Evolutionary conservation across 805 yeast species (phyloP), one percentile per base, ranked within the genome.

Genomic region (Metschnikowia cubensis): DNA sequence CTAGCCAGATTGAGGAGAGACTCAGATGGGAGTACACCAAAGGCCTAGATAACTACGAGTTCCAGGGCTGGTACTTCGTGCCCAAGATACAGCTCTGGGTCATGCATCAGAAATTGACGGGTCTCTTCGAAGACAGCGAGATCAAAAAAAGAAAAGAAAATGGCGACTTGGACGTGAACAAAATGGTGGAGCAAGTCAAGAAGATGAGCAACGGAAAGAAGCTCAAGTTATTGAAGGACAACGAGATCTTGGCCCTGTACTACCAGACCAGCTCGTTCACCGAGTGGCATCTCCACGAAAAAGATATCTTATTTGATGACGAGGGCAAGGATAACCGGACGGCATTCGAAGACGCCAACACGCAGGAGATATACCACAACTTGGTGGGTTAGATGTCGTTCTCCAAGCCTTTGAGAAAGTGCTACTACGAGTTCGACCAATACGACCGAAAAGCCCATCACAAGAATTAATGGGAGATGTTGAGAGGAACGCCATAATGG

Each of bases 131-230:
- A 1, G 50, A 47, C 18, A 35, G 22, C 13, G 50, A 50, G 15
- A 44, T 40, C 34, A 31, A n/a, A 2, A 21, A n/a, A n/a, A n/a
- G n/a, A n/a, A n/a, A 45, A 13, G 50, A 46, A 6, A 20, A 35
- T 13, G 39, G 43, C 2, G 11, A 45, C 3, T 35, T 35, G n/a
- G 49, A 52, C 29, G 22, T 45, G 25, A 56, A 57, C n/a, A 57
- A 50, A 29, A 37, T 63, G 41, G 47, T 58, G 34, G 41, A 20
- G 13, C 45, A 54, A 34, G 56, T 63, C 13, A 37, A 57, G 18
- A 57, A 56, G 22, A 62, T 68, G 62, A 46, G 55, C 10, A 71
- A 69, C 44, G 62, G 54, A 34, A 60, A 67, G 38, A 45, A 56
- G 2, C 47, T 61, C 15, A 37, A 50, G 32, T 55, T 68, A 22